Evolutionary conservation across 164 flowering plant species (phyloP), one percentile per base, ranked within the genome.

Genomic region (Dillenia suffruticosa): DNA sequence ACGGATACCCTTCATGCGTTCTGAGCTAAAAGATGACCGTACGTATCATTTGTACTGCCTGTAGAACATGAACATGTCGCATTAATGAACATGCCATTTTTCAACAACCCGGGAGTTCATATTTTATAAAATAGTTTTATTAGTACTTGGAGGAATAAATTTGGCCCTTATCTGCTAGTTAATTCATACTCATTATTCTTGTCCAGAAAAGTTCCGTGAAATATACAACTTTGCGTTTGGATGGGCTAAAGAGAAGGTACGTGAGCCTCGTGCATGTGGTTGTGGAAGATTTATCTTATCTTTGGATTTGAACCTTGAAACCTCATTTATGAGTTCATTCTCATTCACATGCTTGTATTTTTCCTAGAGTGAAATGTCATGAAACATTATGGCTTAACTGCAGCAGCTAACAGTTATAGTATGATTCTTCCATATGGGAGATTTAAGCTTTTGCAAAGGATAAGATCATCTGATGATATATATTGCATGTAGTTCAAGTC

Each of bases 241-340:
- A 56, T 95, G 99, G 99, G 99, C 99, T 59, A 89, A 85, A 79
- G 99, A 91, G 78, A 95, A 95, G 96, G 97, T 95, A 78, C 47
- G 57, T 45, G 14, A 46, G 8, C 1, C 26, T 44, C n/a, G 16
- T 12, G 9, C 32, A 26, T 16, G 32, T 11, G 47, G 22, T n/a
- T 22, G 8, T 46, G 51, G 60, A 15, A 10, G 16, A 51, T 51
- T 50, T 49, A 19, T 43, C 46, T 49, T 9, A 12, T 55, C 9
- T 5, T 48, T 32, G 40, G 7, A 32, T 32, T 32, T 32, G 40
- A 32, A 32, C 6, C 40, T 32, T 32, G 40, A 32, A 32, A 7
- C 40, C 40, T 32, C 40, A 32, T 32, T 32, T 32, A 32, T 32
- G 40, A 4, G 40, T 32, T 32, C 40, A 32, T 32, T 32, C 6